Conservation (phyloP, 371 early-diverging fungal species). For the Basidiobolus heterosporus region DNA sequence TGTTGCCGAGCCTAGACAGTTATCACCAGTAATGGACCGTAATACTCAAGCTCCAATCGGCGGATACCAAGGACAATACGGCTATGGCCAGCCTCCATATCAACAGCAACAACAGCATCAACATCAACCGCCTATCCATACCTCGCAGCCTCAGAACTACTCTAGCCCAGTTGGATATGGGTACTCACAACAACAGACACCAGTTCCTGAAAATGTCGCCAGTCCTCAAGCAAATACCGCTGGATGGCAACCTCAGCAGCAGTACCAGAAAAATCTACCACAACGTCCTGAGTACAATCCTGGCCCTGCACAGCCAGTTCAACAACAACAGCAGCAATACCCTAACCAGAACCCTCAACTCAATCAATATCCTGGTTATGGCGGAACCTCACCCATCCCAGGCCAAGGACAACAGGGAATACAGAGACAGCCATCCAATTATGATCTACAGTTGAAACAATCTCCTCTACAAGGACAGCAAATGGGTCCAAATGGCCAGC, state of each 20-base stretch:
- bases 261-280: no score
- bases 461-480: neutral
- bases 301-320: no score
- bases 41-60: slow-evolving; percentile 6
- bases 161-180: neutral
- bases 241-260: neutral
- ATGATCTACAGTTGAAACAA: neutral
- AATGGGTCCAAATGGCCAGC: neutral
- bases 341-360: no score
- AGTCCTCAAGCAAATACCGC: neutral
- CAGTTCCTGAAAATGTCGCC: neutral
- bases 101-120: slow-evolving; percentile 14
- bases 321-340: no score
- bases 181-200: neutral
- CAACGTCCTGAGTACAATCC: no score
- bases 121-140: slow-evolving; percentile 3
- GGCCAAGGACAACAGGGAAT: slow-evolving; percentile 4
- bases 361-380: no score
- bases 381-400: no score
- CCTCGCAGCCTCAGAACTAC: neutral
- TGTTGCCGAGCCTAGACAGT: slow-evolving; percentile 7
- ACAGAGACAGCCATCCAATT: neutral
- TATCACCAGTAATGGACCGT: slow-evolving; percentile 6
- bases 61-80: slow-evolving; percentile 6
- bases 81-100: slow-evolving; percentile 8